phyloP scores from a whole-genome alignment of 1,139 yeast genomes.

The Wickerhamomyces sp. region DNA sequence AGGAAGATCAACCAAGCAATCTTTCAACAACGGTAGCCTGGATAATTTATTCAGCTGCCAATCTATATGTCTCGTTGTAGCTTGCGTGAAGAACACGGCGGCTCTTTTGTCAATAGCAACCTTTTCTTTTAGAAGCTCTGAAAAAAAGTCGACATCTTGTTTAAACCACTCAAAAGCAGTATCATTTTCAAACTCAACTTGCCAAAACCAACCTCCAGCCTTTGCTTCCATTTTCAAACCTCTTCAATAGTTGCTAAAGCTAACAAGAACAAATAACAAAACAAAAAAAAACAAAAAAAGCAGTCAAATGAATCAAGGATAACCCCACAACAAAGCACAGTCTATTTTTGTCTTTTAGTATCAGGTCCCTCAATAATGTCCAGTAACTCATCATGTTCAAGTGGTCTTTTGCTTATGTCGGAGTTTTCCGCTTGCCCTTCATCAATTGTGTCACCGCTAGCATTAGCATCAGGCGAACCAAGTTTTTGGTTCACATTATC shows the following conservation, averaged over 20 bases:
- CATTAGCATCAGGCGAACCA: no score
- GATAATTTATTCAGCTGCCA: neutral
- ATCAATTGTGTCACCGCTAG: no score
- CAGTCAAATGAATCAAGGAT: no score
- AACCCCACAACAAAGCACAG: no score
- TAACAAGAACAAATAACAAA: no score
- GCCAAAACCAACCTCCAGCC: constrained; percentile 4
- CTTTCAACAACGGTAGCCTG: neutral
- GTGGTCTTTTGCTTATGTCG: neutral
- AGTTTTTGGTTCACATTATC: neutral
- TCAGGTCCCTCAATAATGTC: neutral
- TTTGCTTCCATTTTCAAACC: neutral
- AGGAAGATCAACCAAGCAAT: neutral
- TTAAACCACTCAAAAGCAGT: constrained; percentile 1
- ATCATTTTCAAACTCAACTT: neutral
- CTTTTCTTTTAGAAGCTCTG: constrained; percentile 8
- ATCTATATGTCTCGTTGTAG: neutral
- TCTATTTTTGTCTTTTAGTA: constrained; percentile 4
- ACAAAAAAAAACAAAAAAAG: no score
- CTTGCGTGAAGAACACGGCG: constrained; percentile 7
- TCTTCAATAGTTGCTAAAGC: no score
- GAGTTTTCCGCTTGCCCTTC: neutral
- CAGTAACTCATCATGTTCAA: constrained; percentile 1
- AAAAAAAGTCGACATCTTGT: constrained; percentile 1
- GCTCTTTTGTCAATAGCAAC: constrained; percentile 12